Evolutionary conservation across 1,284 basidiomycete species (phyloP).

Genomic region (Ustilago loliicola): DNA sequence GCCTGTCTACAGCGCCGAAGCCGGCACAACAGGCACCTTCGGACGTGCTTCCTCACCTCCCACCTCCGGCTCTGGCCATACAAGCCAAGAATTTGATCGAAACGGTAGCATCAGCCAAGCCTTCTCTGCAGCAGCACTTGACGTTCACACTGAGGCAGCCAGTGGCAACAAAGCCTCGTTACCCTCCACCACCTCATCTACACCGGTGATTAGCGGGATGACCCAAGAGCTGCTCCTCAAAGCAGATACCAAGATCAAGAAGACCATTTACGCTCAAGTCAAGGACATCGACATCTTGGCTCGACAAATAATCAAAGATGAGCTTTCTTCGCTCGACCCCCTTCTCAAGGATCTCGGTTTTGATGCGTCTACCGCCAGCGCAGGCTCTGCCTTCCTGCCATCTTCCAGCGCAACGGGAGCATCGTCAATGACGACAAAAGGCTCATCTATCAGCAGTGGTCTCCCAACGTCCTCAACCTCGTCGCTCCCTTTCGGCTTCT

Average conservation of each 20-base stretch:
- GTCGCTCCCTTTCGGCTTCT: constrained; percentile 20
- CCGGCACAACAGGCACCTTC: constrained; percentile 7
- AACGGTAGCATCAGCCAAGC: constrained; percentile 29
- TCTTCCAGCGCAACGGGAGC: background rate
- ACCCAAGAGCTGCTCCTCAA: constrained; percentile 56
- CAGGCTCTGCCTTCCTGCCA: constrained; percentile 4
- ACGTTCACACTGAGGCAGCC: background rate
- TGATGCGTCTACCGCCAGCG: background rate
- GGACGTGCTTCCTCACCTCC: constrained; percentile 23
- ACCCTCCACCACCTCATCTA: background rate
- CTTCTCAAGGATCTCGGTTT: constrained; percentile 42
- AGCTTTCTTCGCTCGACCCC: constrained; percentile 51
- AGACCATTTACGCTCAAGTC: constrained; percentile 40
- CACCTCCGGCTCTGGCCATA: constrained; percentile 9
- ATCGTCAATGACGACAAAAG: background rate
- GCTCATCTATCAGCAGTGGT: constrained; percentile 12
- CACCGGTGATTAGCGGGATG: constrained; percentile 23
- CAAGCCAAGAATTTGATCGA: constrained; percentile 25
- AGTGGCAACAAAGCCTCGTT: background rate
- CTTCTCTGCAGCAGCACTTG: constrained; percentile 5
- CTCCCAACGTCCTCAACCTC: constrained; percentile 23
- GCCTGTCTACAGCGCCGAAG: background rate
- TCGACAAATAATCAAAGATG: constrained; percentile 58
- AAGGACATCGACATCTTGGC: constrained; percentile 60
- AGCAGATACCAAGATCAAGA: constrained; percentile 61